phyloP scores from a whole-genome alignment of 2,329 filamentous ascomycete genomes.

The Fusarium miscanthi region DNA sequence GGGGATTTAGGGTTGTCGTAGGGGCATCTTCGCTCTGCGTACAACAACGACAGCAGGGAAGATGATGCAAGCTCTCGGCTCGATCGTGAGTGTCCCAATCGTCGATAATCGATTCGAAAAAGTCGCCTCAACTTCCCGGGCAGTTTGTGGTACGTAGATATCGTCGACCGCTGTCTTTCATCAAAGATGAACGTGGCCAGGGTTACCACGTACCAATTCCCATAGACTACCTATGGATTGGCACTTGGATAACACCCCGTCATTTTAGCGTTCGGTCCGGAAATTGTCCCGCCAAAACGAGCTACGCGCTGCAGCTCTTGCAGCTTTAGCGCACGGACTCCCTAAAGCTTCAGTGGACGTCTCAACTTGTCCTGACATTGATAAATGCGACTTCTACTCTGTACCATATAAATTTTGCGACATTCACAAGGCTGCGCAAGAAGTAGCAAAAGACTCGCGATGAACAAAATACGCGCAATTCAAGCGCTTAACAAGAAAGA shows the following conservation, averaged over 20 bases:
- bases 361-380: slow-evolving; percentile 19
- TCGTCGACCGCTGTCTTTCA: slow-evolving; percentile 42
- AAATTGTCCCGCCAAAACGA: slow-evolving; percentile 49
- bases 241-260: slow-evolving; percentile 21
- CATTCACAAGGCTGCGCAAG: not conserved
- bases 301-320: slow-evolving; percentile 23
- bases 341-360: slow-evolving; percentile 30
- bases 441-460: slow-evolving; percentile 53
- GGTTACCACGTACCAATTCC: slow-evolving; percentile 38
- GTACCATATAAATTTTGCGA: not conserved
- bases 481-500: slow-evolving; percentile 94
- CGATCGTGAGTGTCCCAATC: slow-evolving; percentile 15
- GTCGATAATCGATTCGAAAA: slow-evolving; percentile 1
- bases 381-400: slow-evolving; percentile 22
- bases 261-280: slow-evolving; percentile 48
- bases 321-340: slow-evolving; percentile 30
- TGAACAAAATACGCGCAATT: slow-evolving; percentile 95
- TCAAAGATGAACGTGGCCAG: slow-evolving; percentile 41
- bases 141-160: slow-evolving; percentile 29
- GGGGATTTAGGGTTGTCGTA: slow-evolving; percentile 40
- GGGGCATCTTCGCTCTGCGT: slow-evolving; percentile 45
- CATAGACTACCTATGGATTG: not conserved
- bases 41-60: slow-evolving; percentile 9
- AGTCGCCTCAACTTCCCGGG: slow-evolving; percentile 12
- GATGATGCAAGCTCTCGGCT: not conserved